Base-by-base conservation (phyloP, 2,329 filamentous ascomycete species). In the Fusarium verticillioides region DNA sequence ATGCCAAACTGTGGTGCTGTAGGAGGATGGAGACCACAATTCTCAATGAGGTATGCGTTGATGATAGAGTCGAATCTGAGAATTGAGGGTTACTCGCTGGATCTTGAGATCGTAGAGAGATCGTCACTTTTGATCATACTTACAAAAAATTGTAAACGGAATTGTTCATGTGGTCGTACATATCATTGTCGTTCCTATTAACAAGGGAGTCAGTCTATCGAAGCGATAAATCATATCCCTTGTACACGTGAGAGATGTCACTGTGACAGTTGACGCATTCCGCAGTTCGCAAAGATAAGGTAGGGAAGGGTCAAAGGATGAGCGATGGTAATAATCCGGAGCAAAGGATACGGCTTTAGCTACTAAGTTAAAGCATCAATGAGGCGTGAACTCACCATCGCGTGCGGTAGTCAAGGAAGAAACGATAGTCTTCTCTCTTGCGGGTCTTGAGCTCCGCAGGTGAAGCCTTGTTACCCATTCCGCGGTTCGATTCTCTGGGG, bases 101-200 rank as follows among this genome's bases (percentile, higher is more conserved):
- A 21, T n/a, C 28, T 40, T 36, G 43, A 56, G 28, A 21, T 30
- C 10, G 9, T 18, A 19, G 32, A 13, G 18, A 12, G 23, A 36
- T 40, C 34, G 34, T 54, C 13, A 15, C 15, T 39, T 39, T 62
- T 52, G 18, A 7, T 21, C 49, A 46, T 44, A 58, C 85, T 79
- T 81, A 91, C 87, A 97, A 87, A 70, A 93, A 92, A 77, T 93
- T 93, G 83, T 97, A 97, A 60, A 96, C 88, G 44, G 91, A 93
- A 80, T 97, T 97, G 84, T 97, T 97, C 87, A 97, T 90, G 81
- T 98, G 96, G 69, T 94, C 88, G 82, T 96, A 97, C 93, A 97
- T 96, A 84, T 97, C 95, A 80, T 97, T 97, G 83, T 97, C 95
- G 81, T 90, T 91, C 94, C 94, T 95, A 64, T 49, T 69, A 64